Base-by-base conservation (phyloP, 352 stramenopile species). In the Phytopythium sindhum region DNA sequence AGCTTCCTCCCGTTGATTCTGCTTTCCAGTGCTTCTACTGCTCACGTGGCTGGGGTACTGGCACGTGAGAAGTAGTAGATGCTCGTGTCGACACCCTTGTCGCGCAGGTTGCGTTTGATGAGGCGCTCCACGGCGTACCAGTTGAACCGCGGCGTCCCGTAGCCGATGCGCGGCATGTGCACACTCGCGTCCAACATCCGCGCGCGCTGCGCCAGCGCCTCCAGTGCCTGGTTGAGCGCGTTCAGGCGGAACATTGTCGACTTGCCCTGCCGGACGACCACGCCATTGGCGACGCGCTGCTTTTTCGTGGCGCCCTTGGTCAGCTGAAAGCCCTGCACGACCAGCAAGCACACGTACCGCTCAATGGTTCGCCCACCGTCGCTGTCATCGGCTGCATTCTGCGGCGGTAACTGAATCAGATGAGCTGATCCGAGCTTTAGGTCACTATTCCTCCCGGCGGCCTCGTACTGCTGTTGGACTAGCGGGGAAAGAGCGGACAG, bases 51-150 rank as follows among this genome's bases (percentile, higher is more conserved):
- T n/a, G 45, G n/a, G 23, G 0, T 52, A 2, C 45, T 14, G 45
- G 45, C n/a, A 21, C 52, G 29, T 2, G 72, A 77, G 60, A 79
- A 91, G 68, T 93, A 91, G 80, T 91, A 93, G 56, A 93, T 88
- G 56, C 65, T 87, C 59, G 75, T 71, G 33, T 75, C 42, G 28
- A 89, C 71, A 10, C 78, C 78, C 17, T 63, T 60, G 56, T 90
- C 81, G 21, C 78, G 72, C 65, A 93, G 63, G 37, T 84, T 75
- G 9, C 84, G 80, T 56, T 84, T 80, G 60, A 91, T 67, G 42
- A 93, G 70, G 47, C 84, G 84, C 73, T 91, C 84, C 35, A 91
- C 84, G 12, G 81, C 80, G 66, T 93, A 93, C 84, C 84, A 93
- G 60, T 93, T 93, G 71, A 91, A 93, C 47, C 77, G 68, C 2